Conservation (phyloP, 345 rosid species). For the Cochlearia excelsa region DNA sequence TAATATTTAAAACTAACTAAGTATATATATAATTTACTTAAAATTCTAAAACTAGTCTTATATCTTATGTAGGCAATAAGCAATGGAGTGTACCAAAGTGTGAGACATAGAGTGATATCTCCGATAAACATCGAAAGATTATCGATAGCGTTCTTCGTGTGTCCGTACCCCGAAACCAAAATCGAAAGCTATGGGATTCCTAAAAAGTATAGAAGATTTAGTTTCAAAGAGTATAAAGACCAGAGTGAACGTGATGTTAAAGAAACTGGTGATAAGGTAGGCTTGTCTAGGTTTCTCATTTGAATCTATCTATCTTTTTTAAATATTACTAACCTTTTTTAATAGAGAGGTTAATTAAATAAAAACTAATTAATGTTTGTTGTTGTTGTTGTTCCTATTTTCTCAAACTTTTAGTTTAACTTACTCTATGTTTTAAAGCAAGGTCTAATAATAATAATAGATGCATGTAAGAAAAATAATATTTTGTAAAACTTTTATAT, state of each 20-base stretch:
- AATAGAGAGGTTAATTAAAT: not conserved
- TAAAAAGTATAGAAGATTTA: slow-evolving; percentile 52
- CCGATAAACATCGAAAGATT: slow-evolving; percentile 49
- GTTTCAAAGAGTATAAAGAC: slow-evolving; percentile 50
- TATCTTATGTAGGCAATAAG: slow-evolving; percentile 50
- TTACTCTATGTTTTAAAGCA: no score
- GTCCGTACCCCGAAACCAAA: slow-evolving; percentile 49
- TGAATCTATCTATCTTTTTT: not conserved
- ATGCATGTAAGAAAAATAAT: no score
- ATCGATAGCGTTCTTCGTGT: slow-evolving; percentile 63
- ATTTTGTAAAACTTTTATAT: no score
- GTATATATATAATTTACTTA: not conserved
- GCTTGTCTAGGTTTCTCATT: slow-evolving; percentile 62
- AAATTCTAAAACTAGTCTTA: not conserved
- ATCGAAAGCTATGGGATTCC: slow-evolving; percentile 47
- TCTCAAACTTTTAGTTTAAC: no score
- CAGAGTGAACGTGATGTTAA: slow-evolving; percentile 54
- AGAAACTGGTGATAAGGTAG: slow-evolving; percentile 68
- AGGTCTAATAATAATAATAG: no score
- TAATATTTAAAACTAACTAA: no score
- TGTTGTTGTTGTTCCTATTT: no score
- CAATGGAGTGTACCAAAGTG: slow-evolving; percentile 66
- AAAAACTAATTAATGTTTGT: no score
- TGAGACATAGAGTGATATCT: slow-evolving; percentile 60
- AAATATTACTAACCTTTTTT: not conserved